These are phyloP conservation scores for Didymella lethalis DNA, from an alignment of 2,329 filamentous ascomycete genomes.

Conservation along the genomic window DNA sequence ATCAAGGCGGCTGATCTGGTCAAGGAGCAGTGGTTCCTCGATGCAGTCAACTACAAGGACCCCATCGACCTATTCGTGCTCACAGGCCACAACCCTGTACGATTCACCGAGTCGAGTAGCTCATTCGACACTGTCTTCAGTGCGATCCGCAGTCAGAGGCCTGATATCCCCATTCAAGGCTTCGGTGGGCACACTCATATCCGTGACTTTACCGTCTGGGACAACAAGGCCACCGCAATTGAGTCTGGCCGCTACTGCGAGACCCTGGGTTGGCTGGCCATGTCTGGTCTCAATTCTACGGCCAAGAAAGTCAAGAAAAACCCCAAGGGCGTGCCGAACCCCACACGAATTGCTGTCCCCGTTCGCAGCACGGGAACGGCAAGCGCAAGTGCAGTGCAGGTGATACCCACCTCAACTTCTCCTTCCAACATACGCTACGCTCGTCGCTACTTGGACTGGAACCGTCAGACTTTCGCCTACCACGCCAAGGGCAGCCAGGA, in stretches of 20 bases:
- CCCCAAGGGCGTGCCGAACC: slow-evolving; percentile 55
- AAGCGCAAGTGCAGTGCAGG: slow-evolving; percentile 31
- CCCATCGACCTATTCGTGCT: slow-evolving; percentile 71
- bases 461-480: slow-evolving; percentile 70
- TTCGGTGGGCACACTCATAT: slow-evolving; percentile 72
- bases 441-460: slow-evolving; percentile 73
- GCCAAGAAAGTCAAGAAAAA: slow-evolving; percentile 54
- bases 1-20: slow-evolving; percentile 62
- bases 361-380: slow-evolving; percentile 40
- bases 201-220: slow-evolving; percentile 70
- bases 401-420: slow-evolving; percentile 45
- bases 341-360: slow-evolving; percentile 47
- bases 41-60: slow-evolving; percentile 62
- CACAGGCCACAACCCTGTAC: slow-evolving; percentile 69
- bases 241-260: slow-evolving; percentile 73
- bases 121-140: slow-evolving; percentile 62
- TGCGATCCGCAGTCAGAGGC: slow-evolving; percentile 65
- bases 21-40: slow-evolving; percentile 66
- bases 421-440: slow-evolving; percentile 57
- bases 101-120: slow-evolving; percentile 55
- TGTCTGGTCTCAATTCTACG: slow-evolving; percentile 64
- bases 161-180: slow-evolving; percentile 67
- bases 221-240: slow-evolving; percentile 67
- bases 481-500: slow-evolving; percentile 63
- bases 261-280: slow-evolving; percentile 71